phyloP scores from a whole-genome alignment of 495 filamentous ascomycete genomes.

The Bryoglossum gracile region DNA sequence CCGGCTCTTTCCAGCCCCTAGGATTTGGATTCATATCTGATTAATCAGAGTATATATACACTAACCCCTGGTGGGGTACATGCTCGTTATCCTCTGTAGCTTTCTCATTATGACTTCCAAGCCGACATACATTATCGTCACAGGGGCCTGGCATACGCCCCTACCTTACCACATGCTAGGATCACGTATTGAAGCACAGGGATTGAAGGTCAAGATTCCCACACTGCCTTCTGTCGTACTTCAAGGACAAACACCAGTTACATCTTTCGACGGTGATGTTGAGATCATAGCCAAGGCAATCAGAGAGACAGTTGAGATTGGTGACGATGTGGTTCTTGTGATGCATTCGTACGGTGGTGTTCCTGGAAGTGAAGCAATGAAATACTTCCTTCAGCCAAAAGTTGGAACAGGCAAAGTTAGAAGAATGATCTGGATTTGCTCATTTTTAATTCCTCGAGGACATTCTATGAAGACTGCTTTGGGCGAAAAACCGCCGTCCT shows the following conservation, averaged over 20 bases:
- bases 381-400: constrained; percentile 8
- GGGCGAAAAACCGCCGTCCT: constrained; percentile 7
- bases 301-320: constrained; percentile 32
- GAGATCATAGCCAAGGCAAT: constrained; percentile 54
- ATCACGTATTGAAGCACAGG: no score
- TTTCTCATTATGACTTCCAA: not conserved
- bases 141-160: constrained; percentile 17
- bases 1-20: no score
- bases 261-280: constrained; percentile 15
- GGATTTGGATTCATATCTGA: no score
- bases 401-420: constrained; percentile 6
- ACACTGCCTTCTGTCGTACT: constrained; percentile 5
- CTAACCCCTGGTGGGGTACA: no score
- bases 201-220: constrained; percentile 14
- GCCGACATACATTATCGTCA: constrained; percentile 17
- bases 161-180: constrained; percentile 1
- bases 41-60: no score
- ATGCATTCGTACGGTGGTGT: constrained; percentile 36
- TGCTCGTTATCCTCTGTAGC: no score
- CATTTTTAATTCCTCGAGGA: constrained; percentile 12
- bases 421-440: constrained; percentile 10
- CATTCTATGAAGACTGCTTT: constrained; percentile 11
- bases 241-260: constrained; percentile 1
- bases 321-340: constrained; percentile 32
- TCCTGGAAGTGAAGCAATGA: constrained; percentile 31